Base-by-base conservation (phyloP, 257 asterid species). In the Plectranthus barbatus region DNA sequence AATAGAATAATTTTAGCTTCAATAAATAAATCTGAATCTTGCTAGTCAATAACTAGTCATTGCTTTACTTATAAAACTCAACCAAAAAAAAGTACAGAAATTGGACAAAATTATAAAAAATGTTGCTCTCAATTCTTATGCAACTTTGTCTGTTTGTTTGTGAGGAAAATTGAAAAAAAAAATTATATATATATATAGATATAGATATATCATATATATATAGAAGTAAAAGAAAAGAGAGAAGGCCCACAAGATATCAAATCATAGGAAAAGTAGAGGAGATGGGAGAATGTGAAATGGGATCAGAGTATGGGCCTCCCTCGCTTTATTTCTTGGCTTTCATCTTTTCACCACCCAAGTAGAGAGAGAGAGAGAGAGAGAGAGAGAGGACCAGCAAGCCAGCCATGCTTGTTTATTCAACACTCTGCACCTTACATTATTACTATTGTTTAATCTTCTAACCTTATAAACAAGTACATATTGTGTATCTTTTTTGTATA, bases 231-330 rank as follows among this genome's bases (percentile, higher is more conserved):
- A 41, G 31, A 36, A 34, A 46, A 6, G 29, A 7, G 18, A 24
- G n/a, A 23, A 62, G 77, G 74, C 64, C 91, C 87, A 83, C 85
- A 72, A 76, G 62, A 72, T 76, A 78, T 75, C 74, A 81, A 78
- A 73, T 83, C 64, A 73, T 52, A 71, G 21, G 60, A 76, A 87
- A 78, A 31, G 71, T 42, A 85, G 74, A 58, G 62, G 73, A 56
- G 69, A 79, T 81, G 66, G 66, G 73, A 47, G 73, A 67, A 67
- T 51, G 72, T 80, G 91, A 79, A 73, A 60, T 48, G 0, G 49
- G 19, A 19, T 64, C 77, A 78, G 90, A 76, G 91, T 77, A 86
- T 86, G 96, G 95, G 92, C 81, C 14, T 17, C 7, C 1, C 33
- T 68, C 56, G 72, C 69, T 74, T 65, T 75, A 62, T 80, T 58